These are phyloP conservation scores for Lepidium aucheri DNA, from an alignment of 345 rosid species.

Conservation along the genomic window DNA sequence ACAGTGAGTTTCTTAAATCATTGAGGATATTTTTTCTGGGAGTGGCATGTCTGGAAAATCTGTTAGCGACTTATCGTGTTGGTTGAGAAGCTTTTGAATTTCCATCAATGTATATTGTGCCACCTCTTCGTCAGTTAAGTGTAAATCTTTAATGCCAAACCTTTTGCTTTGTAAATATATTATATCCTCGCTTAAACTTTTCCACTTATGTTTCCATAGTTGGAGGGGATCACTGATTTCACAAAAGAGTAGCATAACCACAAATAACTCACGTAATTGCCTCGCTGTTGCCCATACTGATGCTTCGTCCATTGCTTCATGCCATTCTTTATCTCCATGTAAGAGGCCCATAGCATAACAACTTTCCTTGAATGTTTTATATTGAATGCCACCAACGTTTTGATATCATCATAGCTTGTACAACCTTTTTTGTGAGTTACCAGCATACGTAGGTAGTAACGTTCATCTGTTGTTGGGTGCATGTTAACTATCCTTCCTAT, in stretches of 20 bases:
- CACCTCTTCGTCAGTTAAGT: too few species aligned
- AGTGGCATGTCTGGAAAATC: neutral
- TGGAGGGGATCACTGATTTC: neutral
- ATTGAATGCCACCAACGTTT: too few species aligned
- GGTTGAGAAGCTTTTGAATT: too few species aligned
- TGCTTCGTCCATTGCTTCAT: neutral
- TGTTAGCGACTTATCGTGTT: neutral
- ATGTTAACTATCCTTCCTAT: neutral
- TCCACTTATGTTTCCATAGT: too few species aligned
- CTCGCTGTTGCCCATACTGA: neutral
- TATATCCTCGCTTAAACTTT: too few species aligned
- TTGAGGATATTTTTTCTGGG: neutral
- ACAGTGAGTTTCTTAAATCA: neutral
- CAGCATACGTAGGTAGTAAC: neutral
- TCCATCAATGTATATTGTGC: too few species aligned
- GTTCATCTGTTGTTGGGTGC: accelerated
- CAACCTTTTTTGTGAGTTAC: neutral
- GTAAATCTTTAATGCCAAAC: too few species aligned
- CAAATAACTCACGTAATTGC: neutral
- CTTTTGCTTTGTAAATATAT: too few species aligned
- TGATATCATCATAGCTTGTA: neutral
- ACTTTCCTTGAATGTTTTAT: neutral
- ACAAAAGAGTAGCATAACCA: neutral
- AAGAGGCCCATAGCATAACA: neutral
- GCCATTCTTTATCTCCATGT: neutral